Percentiles rank a stretch among this genome's conserved stretches.
Conservation (phyloP, 2,329 filamentous ascomycete species). For the Tolypocladium pustulatum region DNA sequence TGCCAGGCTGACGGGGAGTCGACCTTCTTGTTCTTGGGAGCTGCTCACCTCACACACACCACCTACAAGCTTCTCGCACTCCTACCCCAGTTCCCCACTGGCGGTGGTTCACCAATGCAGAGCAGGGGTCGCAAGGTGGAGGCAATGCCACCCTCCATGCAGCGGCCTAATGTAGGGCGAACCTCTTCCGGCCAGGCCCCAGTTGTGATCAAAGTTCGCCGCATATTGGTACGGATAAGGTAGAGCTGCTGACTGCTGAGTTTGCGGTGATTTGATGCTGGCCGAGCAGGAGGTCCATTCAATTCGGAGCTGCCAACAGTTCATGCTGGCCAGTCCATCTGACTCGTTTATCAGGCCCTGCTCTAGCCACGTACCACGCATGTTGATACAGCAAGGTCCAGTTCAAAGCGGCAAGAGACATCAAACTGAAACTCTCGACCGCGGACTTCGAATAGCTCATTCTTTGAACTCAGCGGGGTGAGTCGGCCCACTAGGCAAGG, state of each 20-base stretch:
- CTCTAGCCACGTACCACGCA: neutral
- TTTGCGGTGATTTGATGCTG: slow-evolving; percentile 4
- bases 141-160: slow-evolving; percentile 20
- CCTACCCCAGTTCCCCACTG: slow-evolving; percentile 3
- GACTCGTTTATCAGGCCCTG: neutral
- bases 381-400: neutral
- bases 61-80: neutral
- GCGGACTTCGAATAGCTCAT: neutral
- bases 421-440: neutral
- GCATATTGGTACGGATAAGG: slow-evolving; percentile 14
- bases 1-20: neutral
- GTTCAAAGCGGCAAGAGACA: slow-evolving; percentile 1
- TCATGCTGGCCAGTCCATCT: slow-evolving; percentile 5
- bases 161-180: slow-evolving; percentile 22
- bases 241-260: neutral
- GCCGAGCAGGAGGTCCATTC: slow-evolving; percentile 1
- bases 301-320: slow-evolving; percentile 9
- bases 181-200: slow-evolving; percentile 18
- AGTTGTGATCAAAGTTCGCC: slow-evolving; percentile 15
- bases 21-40: neutral
- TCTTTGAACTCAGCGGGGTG: neutral
- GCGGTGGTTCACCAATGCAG: slow-evolving; percentile 1
- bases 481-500: neutral
- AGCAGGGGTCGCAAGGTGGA: neutral
- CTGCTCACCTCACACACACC: neutral